Conservation (phyloP, 2,329 filamentous ascomycete genomes). For the Neoscytalidium dimidiatum region DNA sequence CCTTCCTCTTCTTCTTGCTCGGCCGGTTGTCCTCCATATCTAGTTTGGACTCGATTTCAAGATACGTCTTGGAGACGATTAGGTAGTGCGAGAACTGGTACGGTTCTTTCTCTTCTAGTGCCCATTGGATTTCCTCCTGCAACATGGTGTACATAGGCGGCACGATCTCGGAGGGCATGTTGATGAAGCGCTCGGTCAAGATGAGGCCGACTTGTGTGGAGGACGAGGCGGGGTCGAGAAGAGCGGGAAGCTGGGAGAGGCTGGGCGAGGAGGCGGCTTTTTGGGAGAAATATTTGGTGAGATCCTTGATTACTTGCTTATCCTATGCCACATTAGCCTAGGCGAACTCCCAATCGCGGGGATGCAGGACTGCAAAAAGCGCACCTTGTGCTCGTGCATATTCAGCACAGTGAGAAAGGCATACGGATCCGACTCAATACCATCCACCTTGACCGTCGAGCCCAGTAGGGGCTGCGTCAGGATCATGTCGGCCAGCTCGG, state of each 20-base stretch:
- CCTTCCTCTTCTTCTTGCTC: constrained; percentile 50
- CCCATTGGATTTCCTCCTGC: constrained; percentile 84
- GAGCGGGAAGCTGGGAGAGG: constrained; percentile 49
- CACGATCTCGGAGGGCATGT: constrained; percentile 90
- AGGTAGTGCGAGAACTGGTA: constrained; percentile 94
- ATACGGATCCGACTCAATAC: constrained; percentile 88
- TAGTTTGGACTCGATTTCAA: constrained; percentile 79
- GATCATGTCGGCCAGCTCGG: constrained; percentile 81
- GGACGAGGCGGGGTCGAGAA: constrained; percentile 39
- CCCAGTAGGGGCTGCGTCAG: constrained; percentile 84
- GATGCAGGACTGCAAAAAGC: no score
- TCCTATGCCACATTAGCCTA: constrained; percentile 46
- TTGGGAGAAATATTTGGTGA: constrained; percentile 69
- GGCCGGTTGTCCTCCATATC: constrained; percentile 54
- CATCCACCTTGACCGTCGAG: constrained; percentile 96
- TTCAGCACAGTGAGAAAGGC: constrained; percentile 90
- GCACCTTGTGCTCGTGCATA: constrained; percentile 68
- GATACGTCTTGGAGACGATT: constrained; percentile 88
- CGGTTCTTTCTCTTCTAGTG: constrained; percentile 85
- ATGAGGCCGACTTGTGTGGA: constrained; percentile 72
- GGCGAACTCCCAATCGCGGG: no score
- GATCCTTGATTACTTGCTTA: constrained; percentile 69
- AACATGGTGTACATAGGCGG: constrained; percentile 96
- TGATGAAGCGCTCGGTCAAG: constrained; percentile 91
- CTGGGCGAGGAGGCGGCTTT: constrained; percentile 56